phyloP scores from a whole-genome alignment of 768 basidiomycete species.

The Mycena crocata region DNA sequence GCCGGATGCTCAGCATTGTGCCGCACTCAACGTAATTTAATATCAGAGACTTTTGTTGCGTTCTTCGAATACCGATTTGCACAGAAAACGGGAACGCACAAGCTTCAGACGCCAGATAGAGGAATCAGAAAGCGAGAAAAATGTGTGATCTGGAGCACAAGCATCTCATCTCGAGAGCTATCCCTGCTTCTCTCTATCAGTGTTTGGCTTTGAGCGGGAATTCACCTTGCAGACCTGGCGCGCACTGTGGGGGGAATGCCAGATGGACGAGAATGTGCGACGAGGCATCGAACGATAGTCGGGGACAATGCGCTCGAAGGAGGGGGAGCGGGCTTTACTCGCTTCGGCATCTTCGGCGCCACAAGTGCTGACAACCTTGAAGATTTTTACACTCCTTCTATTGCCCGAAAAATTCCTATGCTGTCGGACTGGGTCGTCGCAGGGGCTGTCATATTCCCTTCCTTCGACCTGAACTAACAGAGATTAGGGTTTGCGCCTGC shows the following conservation, averaged over 20 bases:
- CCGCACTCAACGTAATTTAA: slow-evolving; percentile 11
- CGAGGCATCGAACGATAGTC: slow-evolving; percentile 6
- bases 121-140: slow-evolving; percentile 23
- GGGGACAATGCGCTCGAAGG: slow-evolving; percentile 14
- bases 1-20: slow-evolving; percentile 16
- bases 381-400: slow-evolving; percentile 25
- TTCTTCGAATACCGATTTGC: slow-evolving; percentile 24
- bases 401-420: slow-evolving; percentile 24
- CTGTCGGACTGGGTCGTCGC: slow-evolving; percentile 17
- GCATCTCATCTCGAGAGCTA: slow-evolving; percentile 4
- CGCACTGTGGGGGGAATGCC: not conserved
- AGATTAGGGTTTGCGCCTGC: slow-evolving; percentile 4
- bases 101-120: slow-evolving; percentile 28
- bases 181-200: slow-evolving; percentile 9
- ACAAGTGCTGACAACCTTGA: slow-evolving; percentile 22
- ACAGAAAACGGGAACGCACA: slow-evolving; percentile 24
- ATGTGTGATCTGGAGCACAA: slow-evolving; percentile 6
- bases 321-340: slow-evolving; percentile 16
- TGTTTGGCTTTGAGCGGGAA: slow-evolving; percentile 18
- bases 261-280: slow-evolving; percentile 6
- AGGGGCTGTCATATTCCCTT: slow-evolving; percentile 25
- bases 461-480: slow-evolving; percentile 5
- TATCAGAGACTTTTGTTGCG: slow-evolving; percentile 4
- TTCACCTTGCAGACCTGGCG: slow-evolving; percentile 3
- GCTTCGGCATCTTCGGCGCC: slow-evolving; percentile 29